Evolutionary conservation across 106 monocot genomes (phyloP).

Genomic region (Cymbidium sinense): DNA sequence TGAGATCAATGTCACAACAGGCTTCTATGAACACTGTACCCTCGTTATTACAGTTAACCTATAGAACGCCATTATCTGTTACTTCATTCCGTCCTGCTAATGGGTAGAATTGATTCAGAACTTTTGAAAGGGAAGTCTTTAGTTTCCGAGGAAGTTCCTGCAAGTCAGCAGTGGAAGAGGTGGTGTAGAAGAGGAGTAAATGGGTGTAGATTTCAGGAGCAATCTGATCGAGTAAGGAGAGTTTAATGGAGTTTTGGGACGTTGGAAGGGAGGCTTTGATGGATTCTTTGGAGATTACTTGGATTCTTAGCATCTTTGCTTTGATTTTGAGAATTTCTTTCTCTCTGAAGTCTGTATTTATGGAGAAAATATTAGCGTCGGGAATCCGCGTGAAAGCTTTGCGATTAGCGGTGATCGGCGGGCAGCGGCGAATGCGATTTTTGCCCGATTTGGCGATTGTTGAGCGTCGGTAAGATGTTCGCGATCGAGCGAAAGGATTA

Average conservation of each 20-base stretch:
- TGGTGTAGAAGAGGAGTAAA: slow-evolving; percentile 30
- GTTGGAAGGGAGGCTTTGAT: slow-evolving; percentile 20
- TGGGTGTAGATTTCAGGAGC: slow-evolving; percentile 19
- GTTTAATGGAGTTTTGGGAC: slow-evolving; percentile 4
- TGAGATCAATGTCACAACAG: neutral
- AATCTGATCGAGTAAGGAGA: slow-evolving; percentile 25
- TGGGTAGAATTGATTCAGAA: slow-evolving; percentile 24
- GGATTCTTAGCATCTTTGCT: slow-evolving; percentile 7
- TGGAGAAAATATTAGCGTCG: too few species aligned
- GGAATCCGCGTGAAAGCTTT: too few species aligned
- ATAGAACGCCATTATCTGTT: slow-evolving; percentile 4
- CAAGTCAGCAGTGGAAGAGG: neutral
- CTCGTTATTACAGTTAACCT: slow-evolving; percentile 26
- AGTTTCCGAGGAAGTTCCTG: neutral
- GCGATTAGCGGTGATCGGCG: too few species aligned
- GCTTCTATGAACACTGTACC: slow-evolving; percentile 23
- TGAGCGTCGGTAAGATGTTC: too few species aligned
- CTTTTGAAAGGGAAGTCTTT: slow-evolving; percentile 24
- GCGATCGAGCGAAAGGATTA: too few species aligned
- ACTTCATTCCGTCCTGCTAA: slow-evolving; percentile 28
- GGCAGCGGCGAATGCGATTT: too few species aligned
- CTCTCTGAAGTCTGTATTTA: too few species aligned
- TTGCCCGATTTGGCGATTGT: too few species aligned
- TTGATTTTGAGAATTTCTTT: neutral
- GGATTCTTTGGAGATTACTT: slow-evolving; percentile 18